Base-by-base conservation (phyloP, 352 stramenopile genomes). In the Peronospora farinosa region DNA sequence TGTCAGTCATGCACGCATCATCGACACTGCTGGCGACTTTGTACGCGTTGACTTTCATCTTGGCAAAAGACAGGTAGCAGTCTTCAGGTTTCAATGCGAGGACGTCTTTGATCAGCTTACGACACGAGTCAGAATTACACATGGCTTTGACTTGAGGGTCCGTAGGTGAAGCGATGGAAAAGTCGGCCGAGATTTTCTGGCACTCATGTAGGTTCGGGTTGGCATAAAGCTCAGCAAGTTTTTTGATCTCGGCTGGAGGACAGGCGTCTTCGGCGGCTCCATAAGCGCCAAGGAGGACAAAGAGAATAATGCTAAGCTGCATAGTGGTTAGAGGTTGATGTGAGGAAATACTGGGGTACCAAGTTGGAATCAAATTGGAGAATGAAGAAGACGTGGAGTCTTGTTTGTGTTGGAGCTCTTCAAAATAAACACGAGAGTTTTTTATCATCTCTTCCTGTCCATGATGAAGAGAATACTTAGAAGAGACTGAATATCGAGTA, bases 151-250 rank as follows among this genome's bases (percentile, higher is more conserved):
- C 39, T 54, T 69, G 61, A 5, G 37, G 30, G 5, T 59, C 37
- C 13, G 61, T 69, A 5, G 36, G 36, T 38, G 54, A 48, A 21
- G 23, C 36, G 16, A 65, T 27, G 42, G 47, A 61, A 38, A 65
- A 67, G 7, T 57, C 53, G 23, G 42, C 47, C 3, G 62, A 58
- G 12, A 27, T 36, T 3, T 63, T 63, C 41, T 68, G 52, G 40
- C 63, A 68, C 15, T 49, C 38, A 43, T 59, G 49, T 17, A 71
- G 30, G 41, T 71, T 42, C 7, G 51, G 52, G 54, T 65, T 65
- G 15, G 54, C 36, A 15, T 60, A 66, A 9, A 71, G 46, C 54
- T 54, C 42, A n/a, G 54, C 50, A 39, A 63, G 51, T 36, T 67
- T 67, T 10, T 51, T 41, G 37, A 68, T 35, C 27, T 68, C 48